phyloP scores from a whole-genome alignment of 2,329 filamentous ascomycete genomes.

The Alternaria gaisen region DNA sequence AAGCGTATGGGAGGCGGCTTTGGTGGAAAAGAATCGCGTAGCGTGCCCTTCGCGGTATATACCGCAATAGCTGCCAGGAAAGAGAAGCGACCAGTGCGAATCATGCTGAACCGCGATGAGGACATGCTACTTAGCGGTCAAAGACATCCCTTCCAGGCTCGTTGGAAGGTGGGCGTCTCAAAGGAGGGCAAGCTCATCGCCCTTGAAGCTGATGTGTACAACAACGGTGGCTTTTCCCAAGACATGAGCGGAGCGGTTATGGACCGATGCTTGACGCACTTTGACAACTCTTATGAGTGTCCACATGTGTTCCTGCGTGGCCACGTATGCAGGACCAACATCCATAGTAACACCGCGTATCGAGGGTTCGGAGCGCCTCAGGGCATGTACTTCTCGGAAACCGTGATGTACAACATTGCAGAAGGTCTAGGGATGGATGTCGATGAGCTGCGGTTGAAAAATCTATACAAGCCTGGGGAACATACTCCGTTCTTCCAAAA shows the following conservation, averaged over 20 bases:
- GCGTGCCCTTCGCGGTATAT: constrained; percentile 82
- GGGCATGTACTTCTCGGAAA: constrained; percentile 91
- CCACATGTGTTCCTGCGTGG: constrained; percentile 87
- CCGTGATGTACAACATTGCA: constrained; percentile 86
- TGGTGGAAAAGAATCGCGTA: constrained; percentile 90
- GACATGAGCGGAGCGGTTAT: constrained; percentile 78
- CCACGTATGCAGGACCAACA: constrained; percentile 89
- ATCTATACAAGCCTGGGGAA: constrained; percentile 81
- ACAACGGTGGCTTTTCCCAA: constrained; percentile 83
- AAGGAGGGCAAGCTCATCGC: constrained; percentile 92
- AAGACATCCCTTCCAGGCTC: constrained; percentile 85
- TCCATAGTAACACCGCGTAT: constrained; percentile 95
- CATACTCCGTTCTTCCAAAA: constrained; percentile 89
- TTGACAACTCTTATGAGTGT: constrained; percentile 87
- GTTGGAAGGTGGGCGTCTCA: constrained; percentile 91
- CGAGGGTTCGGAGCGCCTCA: constrained; percentile 94
- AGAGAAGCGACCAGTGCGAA: constrained; percentile 79
- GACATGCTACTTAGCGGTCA: constrained; percentile 93
- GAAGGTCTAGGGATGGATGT: constrained; percentile 86
- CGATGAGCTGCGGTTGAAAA: constrained; percentile 80
- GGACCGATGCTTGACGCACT: constrained; percentile 84
- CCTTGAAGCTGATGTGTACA: constrained; percentile 86
- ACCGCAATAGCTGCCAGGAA: constrained; percentile 88
- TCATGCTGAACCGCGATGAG: constrained; percentile 95
- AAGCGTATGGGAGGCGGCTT: constrained; percentile 94